Percentiles rank a stretch among this genome's conserved stretches.
phyloP scores from a whole-genome alignment of 225 moss, liverwort and hornwort genomes.

The Pseudoscleropodium purum region DNA sequence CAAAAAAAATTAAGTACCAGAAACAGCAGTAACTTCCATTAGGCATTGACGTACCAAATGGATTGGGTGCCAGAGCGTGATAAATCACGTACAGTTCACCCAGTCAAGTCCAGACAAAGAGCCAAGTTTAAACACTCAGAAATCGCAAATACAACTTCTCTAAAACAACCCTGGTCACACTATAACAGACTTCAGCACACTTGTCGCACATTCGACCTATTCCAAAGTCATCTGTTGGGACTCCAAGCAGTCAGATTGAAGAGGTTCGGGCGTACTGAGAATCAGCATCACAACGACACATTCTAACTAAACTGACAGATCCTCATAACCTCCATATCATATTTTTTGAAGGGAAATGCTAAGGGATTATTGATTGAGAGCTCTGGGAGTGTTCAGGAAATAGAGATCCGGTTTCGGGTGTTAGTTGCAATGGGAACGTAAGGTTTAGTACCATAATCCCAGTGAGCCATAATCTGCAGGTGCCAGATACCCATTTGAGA shows the following conservation, averaged over 20 bases:
- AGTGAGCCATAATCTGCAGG: neutral
- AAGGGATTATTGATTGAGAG: neutral
- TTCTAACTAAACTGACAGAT: neutral
- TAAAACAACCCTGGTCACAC: neutral
- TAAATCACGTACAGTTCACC: neutral
- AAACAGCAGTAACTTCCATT: neutral
- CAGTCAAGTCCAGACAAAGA: neutral
- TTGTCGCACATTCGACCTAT: neutral
- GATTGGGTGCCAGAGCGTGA: neutral
- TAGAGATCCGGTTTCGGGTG: neutral
- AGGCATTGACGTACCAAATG: neutral
- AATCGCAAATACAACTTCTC: neutral
- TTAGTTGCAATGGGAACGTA: neutral
- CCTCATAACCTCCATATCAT: neutral
- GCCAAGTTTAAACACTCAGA: neutral
- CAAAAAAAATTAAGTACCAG: neutral
- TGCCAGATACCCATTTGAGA: neutral
- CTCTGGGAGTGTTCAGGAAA: neutral
- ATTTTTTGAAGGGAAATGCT: neutral
- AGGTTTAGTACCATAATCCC: neutral
- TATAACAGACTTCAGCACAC: neutral
- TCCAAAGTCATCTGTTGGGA: neutral
- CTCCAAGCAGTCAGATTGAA: neutral
- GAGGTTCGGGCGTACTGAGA: neutral
- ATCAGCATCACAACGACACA: neutral